Conservation (phyloP, 2,329 filamentous ascomycete species). For the Penicillium sumatraense region DNA sequence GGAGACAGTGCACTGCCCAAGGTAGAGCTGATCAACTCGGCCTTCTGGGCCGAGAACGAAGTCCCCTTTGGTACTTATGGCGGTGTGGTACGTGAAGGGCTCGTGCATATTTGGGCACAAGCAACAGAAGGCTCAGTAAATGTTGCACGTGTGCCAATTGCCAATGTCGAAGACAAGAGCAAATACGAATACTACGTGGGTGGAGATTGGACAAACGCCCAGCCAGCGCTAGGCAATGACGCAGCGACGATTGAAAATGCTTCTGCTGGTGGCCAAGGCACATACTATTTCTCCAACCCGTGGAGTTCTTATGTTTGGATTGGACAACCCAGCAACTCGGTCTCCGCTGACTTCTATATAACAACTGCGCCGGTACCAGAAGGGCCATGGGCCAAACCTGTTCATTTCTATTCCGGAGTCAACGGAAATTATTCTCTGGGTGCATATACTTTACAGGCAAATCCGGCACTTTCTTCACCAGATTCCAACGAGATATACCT, state of each 20-base stretch:
- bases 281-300: constrained; percentile 33
- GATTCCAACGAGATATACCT: constrained; percentile 6
- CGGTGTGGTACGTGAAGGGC: constrained; percentile 21
- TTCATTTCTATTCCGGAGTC: constrained; percentile 17
- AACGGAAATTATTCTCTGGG: constrained; percentile 10
- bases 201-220: background rate
- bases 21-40: constrained; percentile 22
- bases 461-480: constrained; percentile 5
- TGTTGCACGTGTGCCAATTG: constrained; percentile 24
- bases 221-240: constrained; percentile 8
- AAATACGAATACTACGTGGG: constrained; percentile 24
- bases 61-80: constrained; percentile 26
- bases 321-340: constrained; percentile 18
- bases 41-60: constrained; percentile 24
- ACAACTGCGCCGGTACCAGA: constrained; percentile 33
- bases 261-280: constrained; percentile 34
- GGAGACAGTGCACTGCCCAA: constrained; percentile 17
- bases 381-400: constrained; percentile 34
- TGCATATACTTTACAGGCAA: constrained; percentile 16
- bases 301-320: constrained; percentile 38
- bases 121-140: constrained; percentile 15
- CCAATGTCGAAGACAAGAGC: constrained; percentile 22
- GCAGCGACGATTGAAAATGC: constrained; percentile 28
- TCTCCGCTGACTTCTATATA: constrained; percentile 29
- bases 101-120: constrained; percentile 25